Evolutionary conservation across 2,329 filamentous ascomycete species (phyloP).

Genomic region (Nectriaceae sp.): DNA sequence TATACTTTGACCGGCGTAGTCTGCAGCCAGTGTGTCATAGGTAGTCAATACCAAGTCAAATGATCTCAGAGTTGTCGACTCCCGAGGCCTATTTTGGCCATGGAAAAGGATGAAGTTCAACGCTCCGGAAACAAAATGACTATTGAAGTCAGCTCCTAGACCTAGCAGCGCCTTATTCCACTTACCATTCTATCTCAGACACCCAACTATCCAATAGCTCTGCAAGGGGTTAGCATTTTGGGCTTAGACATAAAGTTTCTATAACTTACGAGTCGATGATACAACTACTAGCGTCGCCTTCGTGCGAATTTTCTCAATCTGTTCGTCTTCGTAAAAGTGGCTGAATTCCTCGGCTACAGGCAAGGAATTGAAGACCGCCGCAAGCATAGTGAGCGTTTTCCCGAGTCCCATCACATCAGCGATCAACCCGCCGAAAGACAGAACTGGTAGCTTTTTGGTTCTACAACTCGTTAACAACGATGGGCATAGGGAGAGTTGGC

Average conservation of each 20-base stretch:
- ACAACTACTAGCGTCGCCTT: slow-evolving; percentile 3
- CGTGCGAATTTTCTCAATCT: not conserved
- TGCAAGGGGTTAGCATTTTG: slow-evolving; percentile 19
- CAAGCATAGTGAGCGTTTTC: slow-evolving; percentile 12
- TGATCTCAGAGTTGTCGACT: slow-evolving; percentile 27
- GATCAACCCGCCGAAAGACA: slow-evolving; percentile 4
- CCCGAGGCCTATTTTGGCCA: slow-evolving; percentile 31
- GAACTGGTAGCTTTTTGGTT: too few relatives aligned
- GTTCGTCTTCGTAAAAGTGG: not conserved
- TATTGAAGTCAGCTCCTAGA: slow-evolving; percentile 15
- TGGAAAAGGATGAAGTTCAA: slow-evolving; percentile 39
- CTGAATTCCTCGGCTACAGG: not conserved
- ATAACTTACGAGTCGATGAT: slow-evolving; percentile 2
- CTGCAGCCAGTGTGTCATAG: slow-evolving; percentile 45
- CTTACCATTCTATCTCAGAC: slow-evolving; percentile 38
- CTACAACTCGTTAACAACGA: too few relatives aligned
- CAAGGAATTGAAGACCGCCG: slow-evolving; percentile 5
- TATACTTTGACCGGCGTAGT: slow-evolving; percentile 25
- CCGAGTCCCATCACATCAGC: slow-evolving; percentile 14
- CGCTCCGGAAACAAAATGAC: slow-evolving; percentile 30
- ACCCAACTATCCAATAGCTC: slow-evolving; percentile 43
- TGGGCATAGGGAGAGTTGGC: too few relatives aligned
- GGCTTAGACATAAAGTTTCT: not conserved
- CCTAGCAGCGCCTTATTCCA: not conserved
- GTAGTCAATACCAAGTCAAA: slow-evolving; percentile 48